Base-by-base conservation (phyloP, 768 basidiomycete genomes). In the Daedaleopsis nitida region DNA sequence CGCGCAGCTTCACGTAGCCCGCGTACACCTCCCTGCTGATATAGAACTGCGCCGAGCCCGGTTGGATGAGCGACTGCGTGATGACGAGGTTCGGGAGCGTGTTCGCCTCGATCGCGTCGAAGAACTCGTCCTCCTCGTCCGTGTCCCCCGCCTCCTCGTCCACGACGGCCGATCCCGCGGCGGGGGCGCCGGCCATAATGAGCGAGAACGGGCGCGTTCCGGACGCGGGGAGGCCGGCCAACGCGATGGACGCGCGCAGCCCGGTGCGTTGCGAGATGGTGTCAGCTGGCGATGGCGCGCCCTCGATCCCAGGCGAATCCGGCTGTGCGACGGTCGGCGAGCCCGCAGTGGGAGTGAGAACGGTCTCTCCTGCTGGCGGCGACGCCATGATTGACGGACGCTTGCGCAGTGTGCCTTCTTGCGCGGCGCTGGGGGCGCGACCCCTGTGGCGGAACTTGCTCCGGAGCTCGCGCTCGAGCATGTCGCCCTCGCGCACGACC, bases 91-190 rank as follows among this genome's bases (percentile, higher is more conserved):
- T 92, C 5, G 92, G 91, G 0, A 96, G 75, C 44, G 80, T 86
- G 50, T 89, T 89, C 16, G 86, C 74, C 70, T 98, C 96, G 68
- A 98, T 95, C 34, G 96, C 96, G 72, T 98, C 96, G 70, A 96
- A 98, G 75, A 98, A 98, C 74, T 98, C 95, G 74, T 98, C 96
- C 69, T 95, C 91, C 45, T 92, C 91, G 67, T 91, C 90, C 1
- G 88, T 89, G 57, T 83, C 83, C 21, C 68, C 67, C 1, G 55
- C 49, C 1, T 71, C 75, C 1, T 74, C 75, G 11, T 78, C 42
- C 42, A 32, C 3, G 5, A 32, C 5, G 1, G 43, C 21, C 23
- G 19, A 23, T 1, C 34, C 47, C 1, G 38, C 27, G 37, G 45
- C 6, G 13, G 19, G 12, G 21, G 37, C 34, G 1, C 53, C 16